Conservation (phyloP, 176 grass and related monocot genomes). For the barley (Hordeum vulgare) region MorexV3_pseudomolecules_assembly NC_058519.1:95351549-95352048, state of each 20-base stretch:
- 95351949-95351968: too few relatives aligned
- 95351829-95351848: background rate
- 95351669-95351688: background rate
- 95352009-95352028: background rate
- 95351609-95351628: too few relatives aligned
- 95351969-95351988: too few relatives aligned
- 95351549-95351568: too few relatives aligned
- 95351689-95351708: background rate
- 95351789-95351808: background rate
- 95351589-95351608: too few relatives aligned
- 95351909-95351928: too few relatives aligned
- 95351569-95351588: rapidly evolving
- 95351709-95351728: background rate
- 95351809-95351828: background rate
- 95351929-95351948: too few relatives aligned
- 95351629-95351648: too few relatives aligned
- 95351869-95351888: background rate
- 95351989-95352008: background rate
- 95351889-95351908: too few relatives aligned
- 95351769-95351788: background rate
- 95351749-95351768: background rate
- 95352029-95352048: background rate
- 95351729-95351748: background rate
- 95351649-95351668: background rate
- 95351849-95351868: background rate